Evolutionary conservation across 2,329 filamentous ascomycete genomes (phyloP).

Genomic region (Bipolaris oryzae): DNA sequence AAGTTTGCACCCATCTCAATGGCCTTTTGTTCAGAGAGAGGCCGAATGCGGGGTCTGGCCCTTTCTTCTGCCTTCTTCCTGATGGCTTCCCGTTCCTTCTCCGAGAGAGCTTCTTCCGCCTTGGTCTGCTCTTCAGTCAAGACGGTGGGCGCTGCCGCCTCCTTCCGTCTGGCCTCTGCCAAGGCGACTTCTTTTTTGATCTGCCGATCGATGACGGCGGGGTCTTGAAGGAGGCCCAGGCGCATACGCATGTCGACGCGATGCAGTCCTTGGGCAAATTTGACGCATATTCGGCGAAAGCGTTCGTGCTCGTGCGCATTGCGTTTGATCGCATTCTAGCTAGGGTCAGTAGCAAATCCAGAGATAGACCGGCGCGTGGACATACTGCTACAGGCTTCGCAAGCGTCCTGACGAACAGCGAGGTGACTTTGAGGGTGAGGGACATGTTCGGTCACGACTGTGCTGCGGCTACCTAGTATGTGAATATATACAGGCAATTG

Average conservation of each 20-base stretch:
- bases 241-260: conserved; percentile 71
- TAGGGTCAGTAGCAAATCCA: conserved; percentile 6
- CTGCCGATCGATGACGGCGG: conserved; percentile 60
- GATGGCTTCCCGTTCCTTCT: conserved; percentile 56
- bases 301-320: conserved; percentile 72
- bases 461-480: conserved; percentile 9
- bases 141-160: conserved; percentile 62
- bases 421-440: conserved; percentile 69
- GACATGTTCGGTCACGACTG: conserved; percentile 56
- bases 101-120: conserved; percentile 59
- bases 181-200: conserved; percentile 61
- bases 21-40: conserved; percentile 69
- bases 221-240: conserved; percentile 68
- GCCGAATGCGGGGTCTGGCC: conserved; percentile 62
- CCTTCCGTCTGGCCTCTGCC: conserved; percentile 60
- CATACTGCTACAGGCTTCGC: conserved; percentile 72
- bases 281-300: conserved; percentile 66
- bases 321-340: conserved; percentile 68
- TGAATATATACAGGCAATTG: conserved; percentile 14
- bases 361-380: neutral
- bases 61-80: conserved; percentile 50
- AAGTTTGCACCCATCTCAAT: conserved; percentile 74
- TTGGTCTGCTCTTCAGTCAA: conserved; percentile 66
- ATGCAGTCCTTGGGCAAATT: conserved; percentile 68
- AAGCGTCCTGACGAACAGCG: conserved; percentile 67